Evolutionary conservation across 73 alveolate genomes (phyloP).

Genomic region (Breviolum minutum): DNA sequence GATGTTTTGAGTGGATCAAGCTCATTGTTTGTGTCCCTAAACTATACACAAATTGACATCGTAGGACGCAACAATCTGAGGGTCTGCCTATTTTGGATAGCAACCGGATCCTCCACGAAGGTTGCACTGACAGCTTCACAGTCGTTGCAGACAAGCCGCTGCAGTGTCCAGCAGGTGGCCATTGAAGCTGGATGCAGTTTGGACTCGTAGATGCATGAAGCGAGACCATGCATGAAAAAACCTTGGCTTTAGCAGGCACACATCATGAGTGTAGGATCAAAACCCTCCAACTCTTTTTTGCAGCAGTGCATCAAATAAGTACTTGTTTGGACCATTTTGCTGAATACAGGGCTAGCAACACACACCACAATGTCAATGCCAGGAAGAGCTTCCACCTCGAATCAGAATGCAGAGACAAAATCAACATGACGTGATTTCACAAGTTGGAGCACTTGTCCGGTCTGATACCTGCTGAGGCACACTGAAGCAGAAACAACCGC

Average conservation of each 20-base stretch:
- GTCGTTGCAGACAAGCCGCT: neutral
- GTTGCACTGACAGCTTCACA: too few relatives aligned
- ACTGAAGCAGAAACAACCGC: conserved; percentile 69
- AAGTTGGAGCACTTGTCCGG: neutral
- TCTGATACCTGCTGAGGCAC: conserved; percentile 9
- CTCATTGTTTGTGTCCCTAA: too few relatives aligned
- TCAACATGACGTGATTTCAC: neutral
- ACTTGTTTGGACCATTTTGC: too few relatives aligned
- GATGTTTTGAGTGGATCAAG: neutral
- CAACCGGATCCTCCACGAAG: too few relatives aligned
- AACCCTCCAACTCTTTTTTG: neutral
- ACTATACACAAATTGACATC: too few relatives aligned
- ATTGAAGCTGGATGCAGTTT: conserved; percentile 69
- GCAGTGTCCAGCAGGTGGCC: conserved; percentile 92
- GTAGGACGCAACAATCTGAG: too few relatives aligned
- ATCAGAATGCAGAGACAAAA: neutral
- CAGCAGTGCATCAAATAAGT: neutral
- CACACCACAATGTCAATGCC: conserved; percentile 65
- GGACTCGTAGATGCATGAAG: conserved; percentile 85
- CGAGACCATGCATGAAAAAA: conserved; percentile 62
- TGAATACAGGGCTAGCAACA: neutral
- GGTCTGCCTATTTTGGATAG: too few relatives aligned
- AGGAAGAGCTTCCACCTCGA: conserved; percentile 80
- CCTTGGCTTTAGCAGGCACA: neutral
- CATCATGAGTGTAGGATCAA: neutral